Percentiles rank a stretch among this genome's conserved stretches.
These are phyloP conservation scores for Blastosporella zonata DNA, from an alignment of 1,284 basidiomycete species.

Conservation along the genomic window DNA sequence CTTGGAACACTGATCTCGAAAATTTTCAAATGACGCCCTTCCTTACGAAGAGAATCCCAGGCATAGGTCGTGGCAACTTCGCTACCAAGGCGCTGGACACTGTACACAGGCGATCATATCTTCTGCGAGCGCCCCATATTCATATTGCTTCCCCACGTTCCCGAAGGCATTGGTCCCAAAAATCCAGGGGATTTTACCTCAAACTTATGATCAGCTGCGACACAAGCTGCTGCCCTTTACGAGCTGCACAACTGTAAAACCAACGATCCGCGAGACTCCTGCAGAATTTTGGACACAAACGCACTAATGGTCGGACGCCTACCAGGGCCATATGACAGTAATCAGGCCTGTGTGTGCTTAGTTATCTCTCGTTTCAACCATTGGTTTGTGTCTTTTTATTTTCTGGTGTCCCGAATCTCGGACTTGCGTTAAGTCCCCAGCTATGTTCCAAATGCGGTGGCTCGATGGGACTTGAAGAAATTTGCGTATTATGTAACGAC, in stretches of 20 bases:
- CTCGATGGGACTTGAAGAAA: slow-evolving; percentile 11
- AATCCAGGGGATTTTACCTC: background rate
- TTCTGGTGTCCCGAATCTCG: background rate
- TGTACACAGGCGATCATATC: slow-evolving; percentile 15
- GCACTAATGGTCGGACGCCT: slow-evolving; percentile 9
- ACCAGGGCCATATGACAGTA: slow-evolving; percentile 10
- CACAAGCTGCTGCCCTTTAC: background rate
- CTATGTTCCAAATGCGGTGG: slow-evolving; percentile 13
- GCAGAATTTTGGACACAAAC: slow-evolving; percentile 15
- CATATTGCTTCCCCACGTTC: background rate
- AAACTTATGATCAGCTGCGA: background rate
- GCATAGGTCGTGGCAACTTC: slow-evolving; percentile 10
- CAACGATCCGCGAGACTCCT: background rate
- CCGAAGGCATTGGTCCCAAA: background rate
- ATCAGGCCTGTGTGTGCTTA: slow-evolving; percentile 1
- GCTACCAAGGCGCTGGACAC: background rate
- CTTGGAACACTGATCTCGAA: slow-evolving; percentile 2
- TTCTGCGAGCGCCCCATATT: slow-evolving; percentile 13
- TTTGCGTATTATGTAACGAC: slow-evolving; percentile 10
- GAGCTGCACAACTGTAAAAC: slow-evolving; percentile 17
- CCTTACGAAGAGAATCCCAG: background rate
- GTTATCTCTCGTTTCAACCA: slow-evolving; percentile 10
- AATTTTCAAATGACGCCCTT: background rate
- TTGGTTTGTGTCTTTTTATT: background rate
- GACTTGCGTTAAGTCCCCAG: slow-evolving; percentile 3